phyloP scores from a whole-genome alignment of 164 flowering plant species.

The Chimonanthus praecox region DNA sequence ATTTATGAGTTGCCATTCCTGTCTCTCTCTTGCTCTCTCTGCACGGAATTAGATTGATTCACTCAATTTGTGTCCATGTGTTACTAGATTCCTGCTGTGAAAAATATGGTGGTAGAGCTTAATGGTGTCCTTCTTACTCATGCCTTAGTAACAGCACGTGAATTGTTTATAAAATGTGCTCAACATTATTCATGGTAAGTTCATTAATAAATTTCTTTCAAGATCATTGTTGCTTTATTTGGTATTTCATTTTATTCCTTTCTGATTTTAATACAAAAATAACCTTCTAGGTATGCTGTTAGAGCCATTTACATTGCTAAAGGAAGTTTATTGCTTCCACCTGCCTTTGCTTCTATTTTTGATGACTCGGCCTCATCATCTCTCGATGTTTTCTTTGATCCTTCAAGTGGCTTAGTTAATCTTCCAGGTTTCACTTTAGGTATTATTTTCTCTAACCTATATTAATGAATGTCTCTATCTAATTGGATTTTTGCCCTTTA shows the following conservation, averaged over 20 bases:
- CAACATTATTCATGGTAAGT: conserved; percentile 91
- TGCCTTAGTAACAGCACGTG: conserved; percentile 77
- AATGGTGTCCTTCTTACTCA: conserved; percentile 90
- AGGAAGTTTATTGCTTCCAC: conserved; percentile 92
- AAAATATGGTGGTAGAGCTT: conserved; percentile 75
- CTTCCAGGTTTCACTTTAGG: conserved; percentile 89
- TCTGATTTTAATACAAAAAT: conserved; percentile 1
- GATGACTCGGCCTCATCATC: conserved; percentile 97
- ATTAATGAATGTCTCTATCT: neutral
- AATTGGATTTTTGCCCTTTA: neutral
- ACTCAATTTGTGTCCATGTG: neutral
- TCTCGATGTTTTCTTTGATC: conserved; percentile 93
- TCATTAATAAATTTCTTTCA: neutral
- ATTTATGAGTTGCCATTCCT: conserved; percentile 1
- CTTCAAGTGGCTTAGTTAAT: conserved; percentile 62
- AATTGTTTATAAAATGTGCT: conserved; percentile 67
- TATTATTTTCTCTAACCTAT: conserved; percentile 20
- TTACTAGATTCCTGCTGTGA: conserved; percentile 72
- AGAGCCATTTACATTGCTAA: conserved; percentile 93
- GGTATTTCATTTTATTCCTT: neutral
- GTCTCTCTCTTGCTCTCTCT: neutral
- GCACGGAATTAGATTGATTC: neutral
- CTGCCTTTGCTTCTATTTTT: conserved; percentile 88
- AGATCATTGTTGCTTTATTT: neutral
- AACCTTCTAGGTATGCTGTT: conserved; percentile 73